These are phyloP conservation scores for Cladosporium sp. DNA, from an alignment of 2,329 filamentous ascomycete species.

Conservation along the genomic window DNA sequence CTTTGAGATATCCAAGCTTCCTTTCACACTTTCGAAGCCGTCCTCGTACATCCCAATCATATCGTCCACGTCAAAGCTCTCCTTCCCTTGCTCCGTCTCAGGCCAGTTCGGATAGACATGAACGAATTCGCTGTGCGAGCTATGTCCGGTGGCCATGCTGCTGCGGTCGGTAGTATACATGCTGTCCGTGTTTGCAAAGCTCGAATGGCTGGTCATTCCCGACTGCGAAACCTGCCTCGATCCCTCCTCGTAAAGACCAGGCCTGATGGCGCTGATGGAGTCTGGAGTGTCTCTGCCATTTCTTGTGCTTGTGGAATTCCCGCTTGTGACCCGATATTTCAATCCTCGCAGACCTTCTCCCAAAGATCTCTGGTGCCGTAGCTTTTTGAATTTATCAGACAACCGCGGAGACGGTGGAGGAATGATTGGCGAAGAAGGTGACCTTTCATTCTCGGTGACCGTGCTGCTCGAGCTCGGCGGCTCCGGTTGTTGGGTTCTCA, in stretches of 20 bases:
- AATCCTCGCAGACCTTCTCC: slow-evolving; percentile 33
- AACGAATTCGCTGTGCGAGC: slow-evolving; percentile 70
- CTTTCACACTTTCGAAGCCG: slow-evolving; percentile 49
- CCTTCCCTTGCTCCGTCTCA: slow-evolving; percentile 29
- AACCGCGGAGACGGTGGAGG: slow-evolving; percentile 26
- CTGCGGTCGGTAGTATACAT: slow-evolving; percentile 74
- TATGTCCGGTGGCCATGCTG: slow-evolving; percentile 77
- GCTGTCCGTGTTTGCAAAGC: slow-evolving; percentile 55
- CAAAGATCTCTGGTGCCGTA: slow-evolving; percentile 26
- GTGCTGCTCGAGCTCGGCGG: slow-evolving; percentile 20
- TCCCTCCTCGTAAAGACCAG: slow-evolving; percentile 27
- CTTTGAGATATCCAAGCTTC: slow-evolving; percentile 35
- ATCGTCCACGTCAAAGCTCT: slow-evolving; percentile 54
- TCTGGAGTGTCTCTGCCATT: slow-evolving; percentile 24
- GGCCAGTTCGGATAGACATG: slow-evolving; percentile 51
- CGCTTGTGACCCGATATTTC: slow-evolving; percentile 28
- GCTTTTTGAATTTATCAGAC: slow-evolving; percentile 23
- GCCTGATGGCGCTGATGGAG: slow-evolving; percentile 23
- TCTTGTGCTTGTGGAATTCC: slow-evolving; percentile 16
- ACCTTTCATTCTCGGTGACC: slow-evolving; percentile 19
- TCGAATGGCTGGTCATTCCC: slow-evolving; percentile 61
- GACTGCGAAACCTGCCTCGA: slow-evolving; percentile 61
- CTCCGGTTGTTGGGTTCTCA: slow-evolving; percentile 26
- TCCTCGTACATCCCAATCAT: slow-evolving; percentile 63
- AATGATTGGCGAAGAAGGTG: slow-evolving; percentile 31